These are phyloP conservation scores for Vigna radiata DNA, from an alignment of 306 rosid genomes.

Conservation along the genomic window DNA sequence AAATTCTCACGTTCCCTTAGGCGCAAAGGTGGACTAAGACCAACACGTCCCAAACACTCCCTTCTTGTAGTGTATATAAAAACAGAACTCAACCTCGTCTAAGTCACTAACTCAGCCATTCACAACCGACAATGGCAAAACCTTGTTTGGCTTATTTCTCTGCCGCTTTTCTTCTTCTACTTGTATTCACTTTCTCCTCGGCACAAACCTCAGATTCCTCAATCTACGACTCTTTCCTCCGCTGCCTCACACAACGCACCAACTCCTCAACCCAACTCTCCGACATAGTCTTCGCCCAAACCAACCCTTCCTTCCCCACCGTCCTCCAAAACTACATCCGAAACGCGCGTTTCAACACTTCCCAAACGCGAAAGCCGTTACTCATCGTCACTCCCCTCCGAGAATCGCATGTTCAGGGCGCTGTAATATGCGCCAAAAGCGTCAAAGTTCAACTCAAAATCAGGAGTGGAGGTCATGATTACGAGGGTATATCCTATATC, in stretches of 20 bases:
- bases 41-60: not conserved
- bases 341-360: conserved; percentile 54
- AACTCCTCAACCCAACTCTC: conserved; percentile 32
- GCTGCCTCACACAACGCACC: conserved; percentile 40
- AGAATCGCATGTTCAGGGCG: conserved; percentile 43
- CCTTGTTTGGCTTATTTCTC: not conserved
- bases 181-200: not conserved
- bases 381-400: conserved; percentile 42
- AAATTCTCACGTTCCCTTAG: not conserved
- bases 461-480: conserved; percentile 58
- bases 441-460: conserved; percentile 34
- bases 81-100: not conserved
- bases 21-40: not conserved
- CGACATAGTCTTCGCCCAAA: not conserved
- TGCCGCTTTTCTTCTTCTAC: not conserved
- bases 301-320: conserved; percentile 44
- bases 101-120: not conserved
- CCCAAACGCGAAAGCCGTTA: conserved; percentile 43
- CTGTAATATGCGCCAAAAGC: conserved; percentile 44
- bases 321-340: conserved; percentile 52
- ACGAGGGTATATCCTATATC: conserved; percentile 49
- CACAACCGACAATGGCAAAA: conserved; percentile 45
- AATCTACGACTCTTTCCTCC: not conserved
- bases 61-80: not conserved
- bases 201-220: conserved; percentile 16